Evolutionary conservation across 2,329 filamentous ascomycete genomes (phyloP), one percentile per base, ranked within the genome.

Genomic region (Albophoma yamanashiensis): DNA sequence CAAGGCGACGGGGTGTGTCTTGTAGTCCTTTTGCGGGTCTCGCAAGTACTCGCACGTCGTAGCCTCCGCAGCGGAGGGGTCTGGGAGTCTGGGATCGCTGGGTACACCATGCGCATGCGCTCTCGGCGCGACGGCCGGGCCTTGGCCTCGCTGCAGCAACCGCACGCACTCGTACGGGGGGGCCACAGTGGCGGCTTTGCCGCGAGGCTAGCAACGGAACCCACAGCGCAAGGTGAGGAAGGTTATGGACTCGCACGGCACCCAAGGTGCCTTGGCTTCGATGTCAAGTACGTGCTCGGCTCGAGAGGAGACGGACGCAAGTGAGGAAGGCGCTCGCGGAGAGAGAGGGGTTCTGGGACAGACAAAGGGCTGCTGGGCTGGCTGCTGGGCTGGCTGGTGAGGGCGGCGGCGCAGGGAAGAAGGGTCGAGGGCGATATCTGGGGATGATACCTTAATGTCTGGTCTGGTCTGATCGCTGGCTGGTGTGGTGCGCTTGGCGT

Each of bases 11-110:
- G 57, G 55, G 15, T 59, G 15, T 59, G 53, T 56, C 55, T 55
- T 57, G 59, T 58, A 45, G 45, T 56, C 53, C 55, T 55, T 55
- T 47, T 55, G 50, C 47, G 47, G 58, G 58, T 53, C 50, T 31
- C 8, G 50, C 50, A 22, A 20, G 50, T 4, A n/a, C n/a, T n/a
- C n/a, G n/a, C n/a, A n/a, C n/a, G n/a, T n/a, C n/a, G n/a, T n/a
- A 20, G 12, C 25, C 27, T 12, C 14, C 40, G 40, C 45, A 50
- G n/a, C n/a, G 7, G 50, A 36, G 50, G 50, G 25, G 45, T 47
- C 43, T 45, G 42, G 43, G 43, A 25, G 22, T n/a, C 50, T 36
- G 31, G 50, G 50, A 22, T 20, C 47, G 17, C 27, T n/a, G 47
- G 47, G 47, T 12, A 34, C 15, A 52, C 50, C 50, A 36, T 36